Percentiles rank a stretch among this genome's conserved stretches.
Conservation (phyloP, 805 yeast genomes). For the Teunomyces tritomae region DNA sequence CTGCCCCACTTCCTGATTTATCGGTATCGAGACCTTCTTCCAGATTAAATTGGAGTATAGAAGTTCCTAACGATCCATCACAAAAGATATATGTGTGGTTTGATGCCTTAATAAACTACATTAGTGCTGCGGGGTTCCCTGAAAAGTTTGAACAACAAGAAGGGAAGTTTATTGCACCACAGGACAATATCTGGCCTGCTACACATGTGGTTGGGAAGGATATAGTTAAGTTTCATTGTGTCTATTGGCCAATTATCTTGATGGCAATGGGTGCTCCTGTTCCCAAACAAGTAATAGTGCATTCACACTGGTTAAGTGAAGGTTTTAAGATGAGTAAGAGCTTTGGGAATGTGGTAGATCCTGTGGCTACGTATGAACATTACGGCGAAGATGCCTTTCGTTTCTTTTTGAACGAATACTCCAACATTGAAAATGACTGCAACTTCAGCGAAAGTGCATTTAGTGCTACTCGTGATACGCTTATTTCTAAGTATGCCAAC, state of each 20-base stretch:
- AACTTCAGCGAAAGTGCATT: slow-evolving; percentile 67
- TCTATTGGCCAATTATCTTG: slow-evolving; percentile 91
- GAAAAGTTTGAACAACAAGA: slow-evolving; percentile 8
- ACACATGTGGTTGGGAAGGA: slow-evolving; percentile 91
- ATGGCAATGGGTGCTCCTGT: slow-evolving; percentile 74
- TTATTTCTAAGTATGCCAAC: slow-evolving; percentile 83
- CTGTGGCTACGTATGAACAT: slow-evolving; percentile 55
- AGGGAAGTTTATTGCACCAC: slow-evolving; percentile 8
- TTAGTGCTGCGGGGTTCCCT: slow-evolving; percentile 66
- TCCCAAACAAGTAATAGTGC: slow-evolving; percentile 79
- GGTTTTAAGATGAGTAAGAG: slow-evolving; percentile 95
- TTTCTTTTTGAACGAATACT: slow-evolving; percentile 71
- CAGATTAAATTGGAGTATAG: slow-evolving; percentile 85
- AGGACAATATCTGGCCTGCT: slow-evolving; percentile 54
- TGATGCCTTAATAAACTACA: slow-evolving; percentile 85
- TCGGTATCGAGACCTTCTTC: slow-evolving; percentile 84
- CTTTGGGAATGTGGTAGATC: slow-evolving; percentile 91
- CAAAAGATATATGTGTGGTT: slow-evolving; percentile 96
- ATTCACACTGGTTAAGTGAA: slow-evolving; percentile 89
- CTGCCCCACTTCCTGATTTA: slow-evolving; percentile 54
- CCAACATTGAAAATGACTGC: slow-evolving; percentile 73
- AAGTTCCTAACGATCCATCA: slow-evolving; percentile 73
- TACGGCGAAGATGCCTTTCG: slow-evolving; percentile 76
- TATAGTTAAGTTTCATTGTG: slow-evolving; percentile 81
- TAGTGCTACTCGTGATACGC: slow-evolving; percentile 52